Conservation (phyloP, 2,329 filamentous ascomycete species). For the Cercospora sp. region DNA sequence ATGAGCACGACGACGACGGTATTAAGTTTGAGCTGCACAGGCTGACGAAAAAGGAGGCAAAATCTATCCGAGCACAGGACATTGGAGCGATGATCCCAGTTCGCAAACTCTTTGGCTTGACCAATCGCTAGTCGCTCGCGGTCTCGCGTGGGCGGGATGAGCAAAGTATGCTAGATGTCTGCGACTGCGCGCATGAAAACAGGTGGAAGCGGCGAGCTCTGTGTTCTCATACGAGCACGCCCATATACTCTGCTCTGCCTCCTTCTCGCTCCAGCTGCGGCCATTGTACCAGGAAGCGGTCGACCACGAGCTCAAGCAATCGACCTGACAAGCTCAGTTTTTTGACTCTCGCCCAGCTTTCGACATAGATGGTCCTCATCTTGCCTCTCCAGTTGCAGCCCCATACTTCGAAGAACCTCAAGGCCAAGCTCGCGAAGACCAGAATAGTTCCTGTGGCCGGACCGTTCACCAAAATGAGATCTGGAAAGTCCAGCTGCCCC, state of each 20-base stretch:
- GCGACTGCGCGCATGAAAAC: neutral
- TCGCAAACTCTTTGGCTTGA: neutral
- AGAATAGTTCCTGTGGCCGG: slow-evolving; percentile 85
- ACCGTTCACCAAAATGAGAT: slow-evolving; percentile 81
- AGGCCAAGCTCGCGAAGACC: slow-evolving; percentile 56
- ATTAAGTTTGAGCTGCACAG: neutral
- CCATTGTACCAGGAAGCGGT: slow-evolving; percentile 84
- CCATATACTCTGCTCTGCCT: slow-evolving; percentile 46
- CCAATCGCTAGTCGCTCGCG: neutral
- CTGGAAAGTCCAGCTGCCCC: slow-evolving; percentile 55
- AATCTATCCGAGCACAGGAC: neutral
- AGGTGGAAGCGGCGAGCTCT: neutral
- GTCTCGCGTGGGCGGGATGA: neutral
- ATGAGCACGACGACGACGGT: neutral
- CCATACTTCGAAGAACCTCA: slow-evolving; percentile 54
- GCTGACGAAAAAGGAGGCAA: neutral
- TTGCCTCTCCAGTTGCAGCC: slow-evolving; percentile 47
- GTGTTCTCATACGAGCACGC: slow-evolving; percentile 40
- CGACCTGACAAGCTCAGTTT: slow-evolving; percentile 81
- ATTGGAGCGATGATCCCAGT: neutral
- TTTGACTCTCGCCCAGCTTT: slow-evolving; percentile 86
- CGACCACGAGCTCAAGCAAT: slow-evolving; percentile 69
- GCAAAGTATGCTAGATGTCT: neutral
- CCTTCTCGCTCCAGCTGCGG: slow-evolving; percentile 55
- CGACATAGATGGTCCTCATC: slow-evolving; percentile 79